Base-by-base conservation (phyloP, 208 protist genomes). In the Leptomonas pyrrhocoris region DNA sequence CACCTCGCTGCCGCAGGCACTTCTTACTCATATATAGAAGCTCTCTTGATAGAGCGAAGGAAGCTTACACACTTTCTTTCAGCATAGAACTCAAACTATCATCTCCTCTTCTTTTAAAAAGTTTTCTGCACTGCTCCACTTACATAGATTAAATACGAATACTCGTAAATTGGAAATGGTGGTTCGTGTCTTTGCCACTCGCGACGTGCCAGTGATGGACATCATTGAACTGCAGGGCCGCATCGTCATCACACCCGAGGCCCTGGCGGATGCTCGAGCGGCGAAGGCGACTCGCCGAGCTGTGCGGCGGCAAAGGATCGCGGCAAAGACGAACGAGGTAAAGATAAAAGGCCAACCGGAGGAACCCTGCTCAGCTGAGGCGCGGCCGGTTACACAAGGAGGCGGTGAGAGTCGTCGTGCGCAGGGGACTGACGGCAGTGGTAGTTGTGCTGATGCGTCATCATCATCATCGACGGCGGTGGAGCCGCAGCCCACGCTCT, bases 191-290 rank as follows among this genome's bases (percentile, higher is more conserved):
- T 84, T 89, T 30, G 62, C 74, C 11, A 75, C 63, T 0, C 55
- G 49, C 2, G 65, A 69, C 3, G 28, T 93, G 69, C 79, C 77
- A 5, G 66, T 83, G 45, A 89, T 93, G 83, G 65, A 86, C 64
- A 79, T 93, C 34, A 67, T 93, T n/a, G 84, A 93, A 55, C 58
- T 93, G 19, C 88, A 93, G 45, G 88, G 88, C 16, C 79, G 75
- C 54, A 73, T 93, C 23, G 38, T 56, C 56, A 84, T 90, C 59
- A 70, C 84, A 28, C 72, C 74, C 5, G 81, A 82, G 40, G 38
- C 80, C 67, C 62, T 76, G 43, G 31, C 50, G 1, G 59, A 79
- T 40, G 69, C 61, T 3, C 61, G 59, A 23, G 72, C 50, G 0
- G 58, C 48, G 2, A 36, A 79, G 63, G 36, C 48, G 34, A 31